Base-by-base conservation (phyloP, 2,329 filamentous ascomycete genomes). In the Monilinia fructicola region DNA sequence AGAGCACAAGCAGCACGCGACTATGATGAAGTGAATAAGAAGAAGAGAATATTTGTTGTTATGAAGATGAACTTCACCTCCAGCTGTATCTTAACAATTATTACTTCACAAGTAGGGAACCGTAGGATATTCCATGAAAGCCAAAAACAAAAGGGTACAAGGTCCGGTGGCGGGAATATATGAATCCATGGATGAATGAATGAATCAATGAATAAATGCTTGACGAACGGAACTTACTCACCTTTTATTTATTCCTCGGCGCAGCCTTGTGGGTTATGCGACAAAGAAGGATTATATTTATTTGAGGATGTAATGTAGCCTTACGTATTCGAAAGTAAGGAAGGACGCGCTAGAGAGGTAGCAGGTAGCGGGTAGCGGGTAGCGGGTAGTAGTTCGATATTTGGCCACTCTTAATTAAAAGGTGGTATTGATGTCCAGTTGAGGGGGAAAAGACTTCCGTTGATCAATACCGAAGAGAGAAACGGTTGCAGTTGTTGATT, bases 231-330 rank as follows among this genome's bases (percentile, higher is more conserved):
- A 44, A 18, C 40, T 35, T 14, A 64, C 50, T 28, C 48, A 21
- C 42, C 40, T 44, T 56, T 26, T 26, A 56, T 28, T 64, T 38
- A 31, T 46, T 56, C 62, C 40, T 56, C 50, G 62, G 42, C 21
- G 53, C 42, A 58, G 62, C 52, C 52, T 64, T 42, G 40, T 64
- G n/a, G 52, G 14, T 26, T 35, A 54, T 46, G 38, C 54, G 65
- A 67, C 59, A 42, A 46, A 56, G 53, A 38, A 55, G 6, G 31
- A 35, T 35, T 35, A 35, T 35, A 0, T 35, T 35, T 35, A 31
- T 31, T 53, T 56, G 16, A 21, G 28, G n/a, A 16, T 21, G 42
- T 54, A 40, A 6, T 6, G 61, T 54, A 40, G 61, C 40, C 53
- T 60, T 48, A 35, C 56, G 56, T 60, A 23, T 42, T 23, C 12